Evolutionary conservation across 805 yeast genomes (phyloP).

Genomic region (Zygotorulaspora danielsina): DNA sequence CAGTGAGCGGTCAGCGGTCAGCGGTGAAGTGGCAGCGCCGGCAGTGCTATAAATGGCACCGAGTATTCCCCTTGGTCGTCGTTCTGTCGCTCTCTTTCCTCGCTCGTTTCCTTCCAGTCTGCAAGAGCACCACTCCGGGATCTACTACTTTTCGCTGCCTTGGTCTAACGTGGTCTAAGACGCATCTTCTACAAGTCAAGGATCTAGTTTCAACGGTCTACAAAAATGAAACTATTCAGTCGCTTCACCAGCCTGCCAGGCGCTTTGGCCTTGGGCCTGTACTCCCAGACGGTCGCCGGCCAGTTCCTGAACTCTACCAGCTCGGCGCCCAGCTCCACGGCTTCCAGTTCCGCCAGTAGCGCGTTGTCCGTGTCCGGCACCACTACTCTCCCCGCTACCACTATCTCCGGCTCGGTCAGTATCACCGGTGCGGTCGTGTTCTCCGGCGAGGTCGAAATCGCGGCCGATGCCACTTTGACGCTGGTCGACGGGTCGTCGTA

Average conservation of each 20-base stretch:
- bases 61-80: too few relatives aligned
- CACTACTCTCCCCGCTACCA: slow-evolving; percentile 1
- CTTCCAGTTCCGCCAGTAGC: slow-evolving; percentile 1
- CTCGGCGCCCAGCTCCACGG: slow-evolving; percentile 5
- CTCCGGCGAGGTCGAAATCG: slow-evolving; percentile 3
- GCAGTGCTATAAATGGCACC: too few relatives aligned
- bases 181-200: too few relatives aligned
- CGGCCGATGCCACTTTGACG: slow-evolving; percentile 2
- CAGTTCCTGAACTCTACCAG: background rate
- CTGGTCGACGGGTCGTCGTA: background rate
- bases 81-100: too few relatives aligned
- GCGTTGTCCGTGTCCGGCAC: background rate
- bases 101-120: too few relatives aligned
- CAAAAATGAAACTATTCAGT: background rate
- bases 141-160: too few relatives aligned
- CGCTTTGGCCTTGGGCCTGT: background rate
- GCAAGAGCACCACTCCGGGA: too few relatives aligned
- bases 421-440: slow-evolving; percentile 3
- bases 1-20: too few relatives aligned
- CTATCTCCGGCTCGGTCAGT: background rate
- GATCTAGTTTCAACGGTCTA: too few relatives aligned
- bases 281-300: background rate
- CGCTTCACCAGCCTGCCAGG: background rate
- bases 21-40: too few relatives aligned
- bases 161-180: too few relatives aligned